Percentiles rank a stretch among this genome's conserved stretches.
Evolutionary conservation across 2,329 filamentous ascomycete species (phyloP).

Genomic region (Cercospora sp.): DNA sequence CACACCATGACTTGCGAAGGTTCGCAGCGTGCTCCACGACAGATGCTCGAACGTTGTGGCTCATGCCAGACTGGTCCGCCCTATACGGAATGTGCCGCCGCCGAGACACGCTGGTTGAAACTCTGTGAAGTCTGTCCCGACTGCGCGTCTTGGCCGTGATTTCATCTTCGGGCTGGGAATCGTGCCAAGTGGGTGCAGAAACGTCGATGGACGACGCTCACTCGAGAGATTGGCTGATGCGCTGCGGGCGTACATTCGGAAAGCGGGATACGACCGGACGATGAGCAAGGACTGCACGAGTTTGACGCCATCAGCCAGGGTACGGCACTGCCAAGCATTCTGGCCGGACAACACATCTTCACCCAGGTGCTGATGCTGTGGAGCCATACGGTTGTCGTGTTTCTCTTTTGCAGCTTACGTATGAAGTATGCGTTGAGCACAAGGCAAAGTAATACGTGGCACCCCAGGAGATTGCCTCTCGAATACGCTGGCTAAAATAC

Average conservation of each 20-base stretch:
- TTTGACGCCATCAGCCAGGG: constrained; percentile 7
- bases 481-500: background rate
- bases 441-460: background rate
- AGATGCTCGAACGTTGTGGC: background rate
- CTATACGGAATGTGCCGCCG: background rate
- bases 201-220: background rate
- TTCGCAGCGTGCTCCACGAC: background rate
- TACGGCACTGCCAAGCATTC: background rate
- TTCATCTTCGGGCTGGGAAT: background rate
- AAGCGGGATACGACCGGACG: background rate
- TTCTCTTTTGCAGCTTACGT: background rate
- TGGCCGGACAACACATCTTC: background rate
- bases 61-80: background rate
- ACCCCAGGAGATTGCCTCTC: background rate
- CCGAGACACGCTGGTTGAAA: constrained; percentile 4
- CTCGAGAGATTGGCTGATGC: background rate
- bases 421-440: background rate
- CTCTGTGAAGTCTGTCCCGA: constrained; percentile 11
- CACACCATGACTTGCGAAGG: constrained; percentile 3
- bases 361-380: background rate
- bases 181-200: background rate
- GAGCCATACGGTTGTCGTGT: background rate
- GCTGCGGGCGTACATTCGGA: background rate
- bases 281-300: background rate
- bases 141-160: constrained; percentile 5